Evolutionary conservation across 305 asterid genomes (phyloP), one percentile per base, ranked within the genome.

Genomic region (Solanum aculeatissimum): DNA sequence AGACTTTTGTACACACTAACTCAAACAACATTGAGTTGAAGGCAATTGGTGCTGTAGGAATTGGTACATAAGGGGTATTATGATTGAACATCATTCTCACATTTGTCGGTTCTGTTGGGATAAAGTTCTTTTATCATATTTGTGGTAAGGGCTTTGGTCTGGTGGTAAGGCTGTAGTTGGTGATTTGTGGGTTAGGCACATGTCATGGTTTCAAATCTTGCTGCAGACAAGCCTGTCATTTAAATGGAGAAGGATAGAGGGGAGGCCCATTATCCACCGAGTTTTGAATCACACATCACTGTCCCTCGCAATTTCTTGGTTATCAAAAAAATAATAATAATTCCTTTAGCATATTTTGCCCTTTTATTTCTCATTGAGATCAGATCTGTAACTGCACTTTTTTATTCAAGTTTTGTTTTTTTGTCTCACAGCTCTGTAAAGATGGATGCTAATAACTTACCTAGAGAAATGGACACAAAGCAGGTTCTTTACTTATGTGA

Each of bases 361-460:
- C 19, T 12, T 70, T 42, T 38, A 13, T 12, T 1, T 21, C 4
- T 3, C 32, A 70, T 12, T 74, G 15, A 16, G 12, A 25, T 78
- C 49, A 32, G 66, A 32, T 12, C 19, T 53, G 45, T 6, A 32
- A 53, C 43, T 53, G 11, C 13, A 29, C 83, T 29, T 10, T 29
- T 53, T 78, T 66, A 78, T 53, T 12, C 19, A 16, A 79, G 7
- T 42, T 45, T 38, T 74, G 9, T 15, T 72, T 58, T 58, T 62
- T 65, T 51, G 21, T 53, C 19, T 49, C 29, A 29, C 57, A 58
- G 85, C 58, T 81, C 15, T 3, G 49, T n/a, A 49, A 62, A 23
- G 57, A 87, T 87, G 89, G 86, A 51, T 23, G 81, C 82, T 42
- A 82, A 68, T 21, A 54, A 71, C 13, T 51, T 60, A 43, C 84